These are phyloP conservation scores for Balamuthia mandrillaris DNA, from an alignment of 208 protist genomes.

Conservation along the genomic window DNA sequence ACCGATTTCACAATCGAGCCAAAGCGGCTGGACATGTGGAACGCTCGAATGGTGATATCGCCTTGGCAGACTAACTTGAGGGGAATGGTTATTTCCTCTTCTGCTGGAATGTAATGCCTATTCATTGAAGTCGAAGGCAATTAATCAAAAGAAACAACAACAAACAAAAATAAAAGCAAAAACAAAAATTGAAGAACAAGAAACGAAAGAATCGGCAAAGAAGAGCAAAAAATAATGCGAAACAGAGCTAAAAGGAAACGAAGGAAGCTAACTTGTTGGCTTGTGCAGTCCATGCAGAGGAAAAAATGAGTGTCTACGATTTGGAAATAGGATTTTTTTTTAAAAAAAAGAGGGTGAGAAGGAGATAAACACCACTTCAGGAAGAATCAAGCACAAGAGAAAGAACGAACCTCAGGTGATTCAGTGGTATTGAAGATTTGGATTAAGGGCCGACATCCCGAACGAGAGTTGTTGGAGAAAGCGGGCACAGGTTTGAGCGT, in stretches of 20 bases:
- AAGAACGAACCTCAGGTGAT: no score
- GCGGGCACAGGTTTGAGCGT: not conserved
- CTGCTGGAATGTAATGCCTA: not conserved
- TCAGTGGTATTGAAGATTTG: not conserved
- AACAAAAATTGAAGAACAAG: not conserved
- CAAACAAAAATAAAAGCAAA: not conserved
- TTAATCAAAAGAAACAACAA: not conserved
- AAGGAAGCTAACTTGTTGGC: no score
- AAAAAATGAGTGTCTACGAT: no score
- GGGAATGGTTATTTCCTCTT: not conserved
- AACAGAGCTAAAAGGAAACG: not conserved
- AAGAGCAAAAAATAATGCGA: not conserved
- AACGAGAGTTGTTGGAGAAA: not conserved
- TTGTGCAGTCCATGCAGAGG: no score
- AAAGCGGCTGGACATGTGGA: not conserved
- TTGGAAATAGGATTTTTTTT: no score
- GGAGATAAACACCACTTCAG: no score
- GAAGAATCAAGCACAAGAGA: no score
- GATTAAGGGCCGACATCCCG: not conserved
- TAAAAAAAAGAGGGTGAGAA: no score
- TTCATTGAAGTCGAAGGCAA: not conserved
- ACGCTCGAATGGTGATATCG: not conserved
- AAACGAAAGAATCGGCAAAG: not conserved
- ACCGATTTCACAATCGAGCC: no score
- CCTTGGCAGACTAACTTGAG: not conserved